Evolutionary conservation across 148 eudicot genomes (phyloP), one percentile per base, ranked within the genome.

Genomic region (Mesembryanthemum crystallinum): DNA sequence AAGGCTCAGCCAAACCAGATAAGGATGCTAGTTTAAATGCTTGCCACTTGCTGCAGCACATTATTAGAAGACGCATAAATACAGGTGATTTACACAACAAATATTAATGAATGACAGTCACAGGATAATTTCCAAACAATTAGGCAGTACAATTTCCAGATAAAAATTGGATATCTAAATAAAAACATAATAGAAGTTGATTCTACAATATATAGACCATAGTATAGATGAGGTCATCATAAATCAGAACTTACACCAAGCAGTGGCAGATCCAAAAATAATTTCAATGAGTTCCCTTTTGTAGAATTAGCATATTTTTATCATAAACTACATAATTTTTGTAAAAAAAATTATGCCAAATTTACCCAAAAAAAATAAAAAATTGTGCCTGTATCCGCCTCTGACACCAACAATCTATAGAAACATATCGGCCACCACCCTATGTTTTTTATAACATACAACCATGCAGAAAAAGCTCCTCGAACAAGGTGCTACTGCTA

Each of bases 21-120:
- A 95, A 89, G 29, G 98, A 88, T 78, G 99, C 99, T 82, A 92
- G 78, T 82, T 95, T 95, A 84, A 95, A 95, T 62, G 98, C 99
- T 81, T 89, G 92, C 98, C 98, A 95, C 87, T 95, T 95, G 87
- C 99, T 95, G 89, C 80, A 76, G 80, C 67, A 84, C 58, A 62
- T 27, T 3, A 75, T 10, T 20, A 21, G 15, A 54, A 17, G 23
- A 18, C 6, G 3, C 21, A 21, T 54, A 54, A 54, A 54, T 54
- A 20, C 7, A 70, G 25, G 32, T 67, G 63, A 45, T 37, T 18
- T 21, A 45, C 15, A 68, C 59, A 73, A 14, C n/a, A 32, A 37
- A 39, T 30, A 58, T 24, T 45, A 54, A 43, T 20, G 8, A 21
- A 67, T 13, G 27, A 51, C 59, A 60, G 66, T 21, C 72, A 61